These are phyloP conservation scores for Colletotrichum lini DNA, from an alignment of 2,329 filamentous ascomycete species.

Conservation along the genomic window DNA sequence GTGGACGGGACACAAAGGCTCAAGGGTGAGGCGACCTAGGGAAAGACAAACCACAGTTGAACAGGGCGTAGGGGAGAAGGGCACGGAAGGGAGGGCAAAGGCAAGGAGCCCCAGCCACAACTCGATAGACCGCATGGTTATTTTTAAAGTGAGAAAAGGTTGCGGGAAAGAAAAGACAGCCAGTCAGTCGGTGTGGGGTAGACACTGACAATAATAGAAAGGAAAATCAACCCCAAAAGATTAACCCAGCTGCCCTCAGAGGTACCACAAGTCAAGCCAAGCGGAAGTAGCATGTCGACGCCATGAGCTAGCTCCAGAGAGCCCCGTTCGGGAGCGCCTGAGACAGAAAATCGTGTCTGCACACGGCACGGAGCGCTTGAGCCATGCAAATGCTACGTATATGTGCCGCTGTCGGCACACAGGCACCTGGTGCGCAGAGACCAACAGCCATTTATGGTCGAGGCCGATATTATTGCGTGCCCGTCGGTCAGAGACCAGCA, in stretches of 20 bases:
- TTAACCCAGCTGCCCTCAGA: neutral
- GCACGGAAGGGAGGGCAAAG: slow-evolving; percentile 11
- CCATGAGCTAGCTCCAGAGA: neutral
- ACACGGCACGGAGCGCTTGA: neutral
- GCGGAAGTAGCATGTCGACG: neutral
- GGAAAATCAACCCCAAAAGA: neutral
- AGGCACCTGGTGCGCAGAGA: slow-evolving; percentile 13
- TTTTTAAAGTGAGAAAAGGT: no score
- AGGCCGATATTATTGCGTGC: neutral
- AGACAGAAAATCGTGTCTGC: slow-evolving; percentile 28
- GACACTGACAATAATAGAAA: neutral
- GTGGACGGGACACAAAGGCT: slow-evolving; percentile 2
- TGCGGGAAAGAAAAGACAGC: neutral
- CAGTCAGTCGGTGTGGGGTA: no score
- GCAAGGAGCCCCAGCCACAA: neutral
- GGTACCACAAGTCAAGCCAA: neutral
- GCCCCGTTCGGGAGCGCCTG: slow-evolving; percentile 1
- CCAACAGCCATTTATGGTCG: neutral
- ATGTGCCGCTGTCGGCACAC: slow-evolving; percentile 1
- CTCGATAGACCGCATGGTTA: neutral
- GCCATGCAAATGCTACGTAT: neutral
- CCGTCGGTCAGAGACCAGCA: slow-evolving; percentile 6
- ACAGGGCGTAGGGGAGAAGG: neutral
- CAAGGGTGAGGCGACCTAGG: neutral
- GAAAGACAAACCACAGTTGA: slow-evolving; percentile 2